phyloP scores from a whole-genome alignment of 352 stramenopile genomes.

The Globisporangium sylvaticum region DNA sequence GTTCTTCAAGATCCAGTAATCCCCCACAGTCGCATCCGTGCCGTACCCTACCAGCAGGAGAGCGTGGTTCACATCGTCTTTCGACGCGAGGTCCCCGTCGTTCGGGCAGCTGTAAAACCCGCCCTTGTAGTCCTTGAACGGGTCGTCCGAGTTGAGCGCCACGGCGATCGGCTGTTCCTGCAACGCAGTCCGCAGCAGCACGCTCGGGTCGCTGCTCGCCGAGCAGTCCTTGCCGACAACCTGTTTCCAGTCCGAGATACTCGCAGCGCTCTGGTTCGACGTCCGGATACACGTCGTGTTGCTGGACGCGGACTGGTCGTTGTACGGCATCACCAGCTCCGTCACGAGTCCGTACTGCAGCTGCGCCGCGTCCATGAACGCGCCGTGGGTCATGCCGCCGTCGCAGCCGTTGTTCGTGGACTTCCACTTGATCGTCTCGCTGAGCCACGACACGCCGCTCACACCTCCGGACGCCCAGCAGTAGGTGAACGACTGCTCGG shows the following conservation, averaged over 20 bases:
- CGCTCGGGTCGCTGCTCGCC: conserved; percentile 39
- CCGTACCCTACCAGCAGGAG: conserved; percentile 75
- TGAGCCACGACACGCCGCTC: conserved; percentile 49
- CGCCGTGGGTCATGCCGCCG: conserved; percentile 78
- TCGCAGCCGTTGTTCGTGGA: conserved; percentile 75
- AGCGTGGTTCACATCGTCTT: conserved; percentile 73
- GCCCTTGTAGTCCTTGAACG: conserved; percentile 66
- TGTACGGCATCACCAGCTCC: conserved; percentile 71
- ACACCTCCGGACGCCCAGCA: conserved; percentile 53
- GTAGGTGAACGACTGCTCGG: conserved; percentile 70
- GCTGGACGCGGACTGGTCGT: conserved; percentile 12
- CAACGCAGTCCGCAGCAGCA: conserved; percentile 50
- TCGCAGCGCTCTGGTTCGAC: conserved; percentile 56
- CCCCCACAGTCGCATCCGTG: conserved; percentile 42
- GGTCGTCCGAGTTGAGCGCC: conserved; percentile 67
- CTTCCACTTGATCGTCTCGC: conserved; percentile 66
- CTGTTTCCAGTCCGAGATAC: conserved; percentile 68
- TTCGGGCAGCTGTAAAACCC: conserved; percentile 74
- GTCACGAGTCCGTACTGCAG: conserved; percentile 59
- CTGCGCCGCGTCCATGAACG: conserved; percentile 68
- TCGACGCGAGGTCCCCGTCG: conserved; percentile 49
- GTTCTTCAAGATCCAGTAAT: conserved; percentile 86
- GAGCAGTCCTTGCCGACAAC: conserved; percentile 58
- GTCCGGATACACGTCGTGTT: conserved; percentile 17
- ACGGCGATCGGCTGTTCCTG: conserved; percentile 68